phyloP scores from a whole-genome alignment of 2,329 filamentous ascomycete genomes.

The Bipolaris cookei region DNA sequence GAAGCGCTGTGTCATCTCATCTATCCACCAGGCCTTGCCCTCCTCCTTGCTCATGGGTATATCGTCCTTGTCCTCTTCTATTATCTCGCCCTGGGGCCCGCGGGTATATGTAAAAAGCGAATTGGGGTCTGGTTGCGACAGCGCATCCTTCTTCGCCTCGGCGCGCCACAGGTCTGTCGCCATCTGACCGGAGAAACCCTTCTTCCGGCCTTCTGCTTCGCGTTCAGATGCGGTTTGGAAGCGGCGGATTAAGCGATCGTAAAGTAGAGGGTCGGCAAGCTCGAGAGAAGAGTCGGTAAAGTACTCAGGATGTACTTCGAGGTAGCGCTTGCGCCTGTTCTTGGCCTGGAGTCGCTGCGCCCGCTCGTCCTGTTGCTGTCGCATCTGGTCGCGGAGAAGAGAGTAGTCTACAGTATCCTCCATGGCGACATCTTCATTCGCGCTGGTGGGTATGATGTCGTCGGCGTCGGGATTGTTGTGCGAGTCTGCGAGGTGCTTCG shows the following conservation, averaged over 20 bases:
- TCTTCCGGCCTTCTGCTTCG: conserved; percentile 72
- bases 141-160: conserved; percentile 73
- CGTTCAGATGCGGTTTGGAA: conserved; percentile 78
- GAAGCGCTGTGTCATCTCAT: conserved; percentile 76
- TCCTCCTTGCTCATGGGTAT: conserved; percentile 67
- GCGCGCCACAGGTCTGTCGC: conserved; percentile 78
- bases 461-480: conserved; percentile 7
- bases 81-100: conserved; percentile 62
- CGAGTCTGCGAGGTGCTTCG: conserved; percentile 8
- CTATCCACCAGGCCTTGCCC: conserved; percentile 71
- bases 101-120: conserved; percentile 58
- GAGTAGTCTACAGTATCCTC: conserved; percentile 22
- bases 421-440: conserved; percentile 21
- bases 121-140: conserved; percentile 61
- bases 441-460: conserved; percentile 3
- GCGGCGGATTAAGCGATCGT: conserved; percentile 78
- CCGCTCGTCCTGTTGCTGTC: conserved; percentile 30
- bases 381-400: conserved; percentile 18
- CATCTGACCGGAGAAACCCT: conserved; percentile 79
- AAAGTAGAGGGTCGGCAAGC: conserved; percentile 76
- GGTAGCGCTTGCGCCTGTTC: conserved; percentile 79
- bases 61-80: conserved; percentile 64
- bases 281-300: conserved; percentile 67
- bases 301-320: conserved; percentile 75
- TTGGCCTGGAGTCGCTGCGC: conserved; percentile 61